Conservation (phyloP, 148 eudicot species). For the Bassia scoparia region DNA sequence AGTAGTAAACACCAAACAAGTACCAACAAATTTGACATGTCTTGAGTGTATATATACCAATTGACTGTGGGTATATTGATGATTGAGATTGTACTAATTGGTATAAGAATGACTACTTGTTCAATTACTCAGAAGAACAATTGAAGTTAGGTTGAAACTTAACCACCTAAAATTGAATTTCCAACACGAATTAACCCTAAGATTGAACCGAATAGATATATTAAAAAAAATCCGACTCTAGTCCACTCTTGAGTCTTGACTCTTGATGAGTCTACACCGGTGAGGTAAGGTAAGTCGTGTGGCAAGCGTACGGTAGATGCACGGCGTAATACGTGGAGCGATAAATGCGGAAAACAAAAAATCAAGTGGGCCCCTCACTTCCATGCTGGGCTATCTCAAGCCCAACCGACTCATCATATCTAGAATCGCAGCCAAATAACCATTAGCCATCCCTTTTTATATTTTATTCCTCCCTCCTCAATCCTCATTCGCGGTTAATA, state of each 20-base stretch:
- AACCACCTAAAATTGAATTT: too few relatives aligned
- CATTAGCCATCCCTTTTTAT: slow-evolving; percentile 12
- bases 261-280: background rate
- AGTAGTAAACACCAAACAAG: background rate
- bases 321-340: slow-evolving; percentile 30
- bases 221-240: too few relatives aligned
- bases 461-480: background rate
- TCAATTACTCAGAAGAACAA: too few relatives aligned
- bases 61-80: too few relatives aligned
- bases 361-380: background rate
- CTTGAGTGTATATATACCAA: too few relatives aligned
- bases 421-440: slow-evolving; percentile 10
- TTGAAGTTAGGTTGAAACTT: too few relatives aligned
- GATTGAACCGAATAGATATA: too few relatives aligned
- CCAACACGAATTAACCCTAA: too few relatives aligned
- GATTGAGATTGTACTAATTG: too few relatives aligned
- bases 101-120: too few relatives aligned
- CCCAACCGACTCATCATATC: slow-evolving; percentile 11
- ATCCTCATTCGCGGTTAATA: slow-evolving; percentile 3
- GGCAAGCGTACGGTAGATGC: slow-evolving; percentile 23
- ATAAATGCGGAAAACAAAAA: slow-evolving; percentile 13
- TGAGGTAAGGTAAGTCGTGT: background rate
- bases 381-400: background rate
- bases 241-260: too few relatives aligned
- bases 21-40: background rate